Conservation (phyloP, 768 basidiomycete genomes). For the Mycena venus region DNA sequence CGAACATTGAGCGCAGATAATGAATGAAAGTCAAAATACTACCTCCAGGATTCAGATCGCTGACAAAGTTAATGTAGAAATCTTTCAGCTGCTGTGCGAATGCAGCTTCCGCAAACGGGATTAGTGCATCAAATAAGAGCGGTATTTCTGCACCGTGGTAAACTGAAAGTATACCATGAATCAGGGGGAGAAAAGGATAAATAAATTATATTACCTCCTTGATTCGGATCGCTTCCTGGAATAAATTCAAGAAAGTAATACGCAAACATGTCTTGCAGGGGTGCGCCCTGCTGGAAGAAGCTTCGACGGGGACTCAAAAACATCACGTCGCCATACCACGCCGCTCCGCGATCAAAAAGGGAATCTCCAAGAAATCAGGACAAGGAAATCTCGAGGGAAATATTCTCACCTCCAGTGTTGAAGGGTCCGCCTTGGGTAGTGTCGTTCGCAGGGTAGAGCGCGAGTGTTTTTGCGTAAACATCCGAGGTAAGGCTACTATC, state of each 20-base stretch:
- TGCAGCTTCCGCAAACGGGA: slow-evolving; percentile 57
- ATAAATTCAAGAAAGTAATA: slow-evolving; percentile 72
- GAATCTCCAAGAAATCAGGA: too few relatives aligned
- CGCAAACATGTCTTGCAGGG: slow-evolving; percentile 62
- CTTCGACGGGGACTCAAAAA: slow-evolving; percentile 64
- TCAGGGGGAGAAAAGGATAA: background rate
- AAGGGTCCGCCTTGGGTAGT: slow-evolving; percentile 62
- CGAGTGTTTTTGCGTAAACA: slow-evolving; percentile 53
- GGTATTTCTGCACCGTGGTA: slow-evolving; percentile 63
- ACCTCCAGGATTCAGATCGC: slow-evolving; percentile 70
- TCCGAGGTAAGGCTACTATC: slow-evolving; percentile 60
- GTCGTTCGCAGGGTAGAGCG: slow-evolving; percentile 63
- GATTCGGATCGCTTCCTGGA: slow-evolving; percentile 60
- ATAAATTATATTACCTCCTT: slow-evolving; percentile 55
- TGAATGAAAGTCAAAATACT: too few relatives aligned
- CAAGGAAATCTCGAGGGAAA: too few relatives aligned
- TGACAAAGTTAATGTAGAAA: slow-evolving; percentile 70
- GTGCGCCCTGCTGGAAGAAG: slow-evolving; percentile 63
- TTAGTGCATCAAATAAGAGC: slow-evolving; percentile 63
- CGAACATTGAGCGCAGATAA: too few relatives aligned
- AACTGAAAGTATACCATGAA: too few relatives aligned
- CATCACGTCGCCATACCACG: slow-evolving; percentile 74
- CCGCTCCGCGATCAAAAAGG: slow-evolving; percentile 66
- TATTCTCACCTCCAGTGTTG: slow-evolving; percentile 72
- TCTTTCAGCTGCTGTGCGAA: slow-evolving; percentile 64